Base-by-base conservation (phyloP, 1,284 basidiomycete species). In the Singerocomus rubriflavus region DNA sequence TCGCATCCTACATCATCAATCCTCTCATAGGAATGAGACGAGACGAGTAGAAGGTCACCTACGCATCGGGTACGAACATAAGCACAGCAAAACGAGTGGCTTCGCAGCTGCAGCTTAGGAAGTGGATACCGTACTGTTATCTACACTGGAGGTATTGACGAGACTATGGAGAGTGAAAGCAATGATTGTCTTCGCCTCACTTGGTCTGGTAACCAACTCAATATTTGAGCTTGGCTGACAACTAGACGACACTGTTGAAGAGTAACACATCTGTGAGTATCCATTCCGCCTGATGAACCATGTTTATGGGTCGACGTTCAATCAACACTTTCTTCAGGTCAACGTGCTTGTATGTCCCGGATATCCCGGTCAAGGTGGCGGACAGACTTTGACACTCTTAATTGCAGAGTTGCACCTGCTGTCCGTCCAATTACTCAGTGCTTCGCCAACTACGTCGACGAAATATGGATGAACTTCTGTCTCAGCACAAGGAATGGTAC, bases 141-240 rank as follows among this genome's bases (percentile, higher is more conserved):
- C 40, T 84, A 81, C 53, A 76, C 84, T 35, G 88, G 85, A 21
- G 71, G 80, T 26, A 75, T 85, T 52, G 70, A 80, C 62, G 56
- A 76, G 56, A 66, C 73, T 50, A 66, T 86, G 54, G 76, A 82
- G 66, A 66, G 73, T 50, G 76, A 85, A 69, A 63, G 66, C 48
- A 52, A 71, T 57, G 76, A 85, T 68, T 64, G 81, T 46, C 59
- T 72, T 57, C 65, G 73, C 55, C 73, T 85, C 58, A 68, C 68
- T 11, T 82, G 80, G 79, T 78, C 80, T 0, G 77, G 78, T 3
- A 75, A 74, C 50, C 80, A 82, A 66, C 72, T 81, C 1, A 71
- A 77, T 38, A 66, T 82, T 21, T 21, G 21, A 21, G 21, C 4
- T 21, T 31, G 80, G 77, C 17, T 79, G 79, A 4, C 80, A 82